Conservation (phyloP, 2,329 filamentous ascomycete species). For the Claviceps capensis region DNA sequence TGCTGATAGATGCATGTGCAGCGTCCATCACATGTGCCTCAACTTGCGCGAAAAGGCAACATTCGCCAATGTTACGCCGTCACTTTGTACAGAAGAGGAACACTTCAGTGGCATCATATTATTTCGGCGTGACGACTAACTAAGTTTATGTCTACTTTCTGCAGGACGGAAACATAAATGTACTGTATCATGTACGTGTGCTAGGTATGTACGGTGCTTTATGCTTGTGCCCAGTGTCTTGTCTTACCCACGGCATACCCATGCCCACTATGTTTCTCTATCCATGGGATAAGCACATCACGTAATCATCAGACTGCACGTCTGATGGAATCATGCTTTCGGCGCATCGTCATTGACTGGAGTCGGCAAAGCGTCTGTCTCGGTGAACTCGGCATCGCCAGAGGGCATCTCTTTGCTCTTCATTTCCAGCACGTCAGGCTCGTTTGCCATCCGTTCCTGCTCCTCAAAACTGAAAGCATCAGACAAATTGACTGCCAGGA, state of each 20-base stretch:
- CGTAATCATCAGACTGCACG: neutral
- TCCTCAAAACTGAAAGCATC: slow-evolving; percentile 48
- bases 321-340: neutral
- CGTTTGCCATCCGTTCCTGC: slow-evolving; percentile 35
- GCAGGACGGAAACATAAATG: neutral
- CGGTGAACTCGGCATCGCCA: neutral
- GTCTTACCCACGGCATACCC: neutral
- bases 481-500: slow-evolving; percentile 50
- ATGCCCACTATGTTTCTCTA: neutral
- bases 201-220: too few species aligned
- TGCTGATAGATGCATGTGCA: too few species aligned
- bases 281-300: neutral
- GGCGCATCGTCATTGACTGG: neutral
- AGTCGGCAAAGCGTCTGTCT: neutral
- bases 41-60: too few species aligned
- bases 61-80: too few species aligned
- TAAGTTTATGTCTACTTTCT: neutral
- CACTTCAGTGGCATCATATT: neutral
- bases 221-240: too few species aligned
- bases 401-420: slow-evolving; percentile 22
- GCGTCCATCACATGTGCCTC: too few species aligned
- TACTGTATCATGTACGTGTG: too few species aligned
- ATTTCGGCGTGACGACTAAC: neutral
- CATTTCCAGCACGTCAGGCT: slow-evolving; percentile 35
- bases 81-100: too few species aligned